Evolutionary conservation across 192 early-diverging fungal genomes (phyloP), one percentile per base, ranked within the genome.

Genomic region (Powellomyces hirtus): DNA sequence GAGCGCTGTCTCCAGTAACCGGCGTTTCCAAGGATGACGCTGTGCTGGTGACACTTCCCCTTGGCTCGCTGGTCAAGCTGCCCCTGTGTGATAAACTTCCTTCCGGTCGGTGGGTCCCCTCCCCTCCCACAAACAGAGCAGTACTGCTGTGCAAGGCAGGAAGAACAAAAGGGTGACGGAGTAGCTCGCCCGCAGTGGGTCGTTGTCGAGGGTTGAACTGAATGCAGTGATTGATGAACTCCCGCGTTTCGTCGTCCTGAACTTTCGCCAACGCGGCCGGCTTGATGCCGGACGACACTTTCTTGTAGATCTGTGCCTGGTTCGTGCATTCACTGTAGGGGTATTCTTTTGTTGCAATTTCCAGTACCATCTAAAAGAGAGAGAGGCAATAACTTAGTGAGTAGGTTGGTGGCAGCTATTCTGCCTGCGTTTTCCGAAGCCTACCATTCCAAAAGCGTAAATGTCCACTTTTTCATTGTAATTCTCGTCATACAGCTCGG

Each of bases 391-490:
- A 31, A 18, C 26, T 16, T 24, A 11, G 29, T n/a, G 31, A 75
- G 7, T 31, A 31, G n/a, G n/a, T 42, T 8, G 10, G 18, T 8
- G 13, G 55, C 45, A 60, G 80, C 81, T 86, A 82, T 42, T 8
- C 40, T 18, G 40, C 40, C 8, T 11, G 40, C 40, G 8, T 42
- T 42, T 18, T 42, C 73, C 87, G 84, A 20, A 88, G 66, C 31
- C 84, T 70, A 79, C 91, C 89, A 94, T 89, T 52, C 92, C 92
- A 79, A 93, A 94, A 35, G 92, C 90, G 75, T 93, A 94, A 55
- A 94, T 90, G 51, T 94, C 92, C 33, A 93, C 92, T 66, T 88
- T 90, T 77, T 94, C 92, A 60, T 86, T 86, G 74, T 94, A 94
- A 24, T 88, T 81, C 67, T 94, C 92, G 62, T 94, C 92, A 61